Percentiles rank a stretch among this genome's conserved stretches.
These are phyloP conservation scores for Apiosordaria backusii DNA, from an alignment of 495 filamentous ascomycete genomes.

Conservation along the genomic window DNA sequence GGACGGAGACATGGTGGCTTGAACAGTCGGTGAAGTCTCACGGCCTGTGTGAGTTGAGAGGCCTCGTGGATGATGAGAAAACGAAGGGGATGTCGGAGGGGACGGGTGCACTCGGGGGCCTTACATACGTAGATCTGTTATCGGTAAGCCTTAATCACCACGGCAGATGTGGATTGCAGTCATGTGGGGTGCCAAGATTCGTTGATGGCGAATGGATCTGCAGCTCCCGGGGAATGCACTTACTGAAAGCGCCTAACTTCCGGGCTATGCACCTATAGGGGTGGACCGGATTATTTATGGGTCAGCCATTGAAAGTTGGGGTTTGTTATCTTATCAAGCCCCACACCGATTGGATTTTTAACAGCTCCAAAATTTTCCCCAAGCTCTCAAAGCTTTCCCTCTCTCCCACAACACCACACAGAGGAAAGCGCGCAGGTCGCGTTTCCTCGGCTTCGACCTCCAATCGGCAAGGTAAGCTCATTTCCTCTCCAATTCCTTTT, in stretches of 20 bases:
- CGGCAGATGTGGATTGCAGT: background rate
- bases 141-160: conserved; percentile 28
- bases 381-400: conserved; percentile 23
- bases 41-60: conserved; percentile 10
- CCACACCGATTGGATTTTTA: conserved; percentile 30
- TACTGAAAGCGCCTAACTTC: background rate
- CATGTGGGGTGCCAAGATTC: background rate
- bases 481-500: conserved; percentile 33
- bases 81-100: background rate
- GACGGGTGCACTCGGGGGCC: conserved; percentile 24
- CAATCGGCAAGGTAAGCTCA: conserved; percentile 38
- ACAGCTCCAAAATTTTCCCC: conserved; percentile 25
- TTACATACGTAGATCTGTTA: conserved; percentile 15
- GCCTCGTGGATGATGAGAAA: conserved; percentile 13
- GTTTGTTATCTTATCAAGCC: conserved; percentile 22
- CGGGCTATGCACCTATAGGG: background rate
- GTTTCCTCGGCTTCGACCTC: conserved; percentile 7
- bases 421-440: conserved; percentile 8
- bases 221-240: conserved; percentile 6
- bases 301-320: background rate
- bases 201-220: background rate
- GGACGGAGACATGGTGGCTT: conserved; percentile 56
- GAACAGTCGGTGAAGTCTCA: conserved; percentile 12
- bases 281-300: background rate
- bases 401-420: conserved; percentile 12